Conservation (phyloP, 2,329 filamentous ascomycete genomes). For the Phialophora expanda region DNA sequence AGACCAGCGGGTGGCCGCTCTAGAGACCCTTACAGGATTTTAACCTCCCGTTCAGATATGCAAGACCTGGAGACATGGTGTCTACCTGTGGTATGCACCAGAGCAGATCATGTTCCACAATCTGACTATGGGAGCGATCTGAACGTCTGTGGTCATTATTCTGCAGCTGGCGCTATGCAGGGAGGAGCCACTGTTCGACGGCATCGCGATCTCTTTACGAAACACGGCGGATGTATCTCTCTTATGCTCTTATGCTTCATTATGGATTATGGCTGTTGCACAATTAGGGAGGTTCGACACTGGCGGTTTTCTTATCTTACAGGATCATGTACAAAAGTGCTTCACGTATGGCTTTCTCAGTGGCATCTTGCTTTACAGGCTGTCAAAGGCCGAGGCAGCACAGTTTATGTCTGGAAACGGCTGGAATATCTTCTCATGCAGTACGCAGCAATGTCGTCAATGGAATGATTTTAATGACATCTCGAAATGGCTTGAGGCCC, state of each 20-base stretch:
- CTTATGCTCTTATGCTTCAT: neutral
- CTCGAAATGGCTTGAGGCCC: too few species aligned
- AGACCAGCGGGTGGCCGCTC: slow-evolving; percentile 33
- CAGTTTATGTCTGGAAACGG: neutral
- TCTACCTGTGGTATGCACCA: neutral
- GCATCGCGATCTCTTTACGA: neutral
- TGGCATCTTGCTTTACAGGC: neutral
- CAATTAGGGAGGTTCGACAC: neutral
- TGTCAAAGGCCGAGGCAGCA: neutral
- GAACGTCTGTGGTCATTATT: neutral
- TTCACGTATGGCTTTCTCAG: neutral
- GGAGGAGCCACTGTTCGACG: neutral
- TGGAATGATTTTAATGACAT: neutral
- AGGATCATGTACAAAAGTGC: neutral
- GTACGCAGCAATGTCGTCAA: neutral
- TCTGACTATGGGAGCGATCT: neutral
- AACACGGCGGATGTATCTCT: neutral
- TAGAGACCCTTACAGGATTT: neutral
- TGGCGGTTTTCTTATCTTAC: neutral
- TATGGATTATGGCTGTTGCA: neutral
- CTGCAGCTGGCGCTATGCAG: neutral
- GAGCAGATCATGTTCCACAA: neutral
- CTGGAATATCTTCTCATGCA: neutral
- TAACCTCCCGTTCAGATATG: neutral
- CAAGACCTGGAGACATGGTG: neutral